Percentiles rank a stretch among this genome's conserved stretches.
These are phyloP conservation scores for Parietaria judaica DNA, from an alignment of 306 rosid genomes.

Conservation along the genomic window DNA sequence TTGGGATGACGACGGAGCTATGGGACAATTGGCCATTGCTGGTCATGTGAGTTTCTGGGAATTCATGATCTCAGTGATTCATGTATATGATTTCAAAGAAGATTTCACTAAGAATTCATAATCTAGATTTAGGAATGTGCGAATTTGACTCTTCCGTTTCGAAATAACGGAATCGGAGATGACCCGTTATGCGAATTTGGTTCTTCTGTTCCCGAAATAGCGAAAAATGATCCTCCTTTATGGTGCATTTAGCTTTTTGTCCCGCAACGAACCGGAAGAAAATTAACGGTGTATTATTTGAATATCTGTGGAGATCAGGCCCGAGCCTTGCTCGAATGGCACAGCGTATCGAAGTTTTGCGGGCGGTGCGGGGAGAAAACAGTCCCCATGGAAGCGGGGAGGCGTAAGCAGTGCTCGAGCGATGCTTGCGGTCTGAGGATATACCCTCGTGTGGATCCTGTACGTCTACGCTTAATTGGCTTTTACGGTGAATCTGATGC, in stretches of 20 bases:
- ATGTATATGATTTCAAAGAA: background rate
- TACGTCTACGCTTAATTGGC: background rate
- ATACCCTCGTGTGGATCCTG: conserved; percentile 94
- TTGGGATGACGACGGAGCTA: conserved; percentile 57
- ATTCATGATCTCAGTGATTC: too few species aligned
- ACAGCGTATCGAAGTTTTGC: conserved; percentile 56
- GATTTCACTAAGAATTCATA: background rate
- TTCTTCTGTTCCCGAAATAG: too few species aligned
- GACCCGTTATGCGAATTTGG: background rate
- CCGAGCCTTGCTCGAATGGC: conserved; percentile 88
- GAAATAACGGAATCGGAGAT: background rate
- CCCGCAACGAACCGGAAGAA: background rate
- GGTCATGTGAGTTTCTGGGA: conserved; percentile 60
- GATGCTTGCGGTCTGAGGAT: conserved; percentile 63
- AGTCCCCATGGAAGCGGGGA: conserved; percentile 66
- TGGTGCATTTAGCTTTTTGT: background rate
- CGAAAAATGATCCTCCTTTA: too few species aligned
- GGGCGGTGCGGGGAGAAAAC: conserved; percentile 83
- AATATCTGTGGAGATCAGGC: conserved; percentile 44
- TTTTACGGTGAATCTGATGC: conserved; percentile 4
- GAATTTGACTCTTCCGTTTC: background rate
- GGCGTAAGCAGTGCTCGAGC: conserved; percentile 69
- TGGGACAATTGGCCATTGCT: conserved; percentile 72
- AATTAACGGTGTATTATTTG: background rate
- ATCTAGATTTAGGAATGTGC: background rate